Evolutionary conservation across 2,329 filamentous ascomycete genomes (phyloP).

Genomic region (Cercospora sp.): DNA sequence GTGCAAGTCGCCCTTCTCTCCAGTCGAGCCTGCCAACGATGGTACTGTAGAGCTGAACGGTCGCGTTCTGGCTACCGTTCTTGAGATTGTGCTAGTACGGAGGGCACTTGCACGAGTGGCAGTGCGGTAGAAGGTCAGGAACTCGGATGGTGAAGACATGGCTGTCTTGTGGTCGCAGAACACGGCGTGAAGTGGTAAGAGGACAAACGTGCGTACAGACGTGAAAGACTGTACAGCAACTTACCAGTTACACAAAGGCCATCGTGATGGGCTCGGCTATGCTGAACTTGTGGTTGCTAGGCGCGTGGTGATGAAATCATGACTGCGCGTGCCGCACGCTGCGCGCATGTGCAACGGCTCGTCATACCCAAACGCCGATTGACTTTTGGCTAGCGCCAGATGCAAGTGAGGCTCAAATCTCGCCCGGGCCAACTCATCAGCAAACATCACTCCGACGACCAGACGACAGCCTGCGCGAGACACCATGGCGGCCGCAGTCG

Average conservation of each 20-base stretch:
- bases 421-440: neutral
- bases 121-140: slow-evolving; percentile 43
- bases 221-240: neutral
- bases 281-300: slow-evolving; percentile 2
- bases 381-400: neutral
- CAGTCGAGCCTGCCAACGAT: slow-evolving; percentile 11
- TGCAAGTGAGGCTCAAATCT: slow-evolving; percentile 8
- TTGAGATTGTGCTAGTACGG: neutral
- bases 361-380: slow-evolving; percentile 4
- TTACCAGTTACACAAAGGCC: neutral
- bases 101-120: slow-evolving; percentile 6
- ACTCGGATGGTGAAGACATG: slow-evolving; percentile 40
- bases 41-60: slow-evolving; percentile 20
- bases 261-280: neutral
- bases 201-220: neutral
- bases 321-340: neutral
- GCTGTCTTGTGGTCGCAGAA: slow-evolving; percentile 15
- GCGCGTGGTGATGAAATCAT: slow-evolving; percentile 6
- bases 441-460: neutral
- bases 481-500: slow-evolving; percentile 2
- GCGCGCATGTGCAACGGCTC: neutral
- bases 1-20: slow-evolving; percentile 14
- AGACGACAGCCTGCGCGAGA: neutral
- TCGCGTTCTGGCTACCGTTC: slow-evolving; percentile 4
- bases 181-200: neutral